These are phyloP conservation scores for Danielozyma ontarioensis DNA, from an alignment of 805 yeast genomes.

Conservation along the genomic window DNA sequence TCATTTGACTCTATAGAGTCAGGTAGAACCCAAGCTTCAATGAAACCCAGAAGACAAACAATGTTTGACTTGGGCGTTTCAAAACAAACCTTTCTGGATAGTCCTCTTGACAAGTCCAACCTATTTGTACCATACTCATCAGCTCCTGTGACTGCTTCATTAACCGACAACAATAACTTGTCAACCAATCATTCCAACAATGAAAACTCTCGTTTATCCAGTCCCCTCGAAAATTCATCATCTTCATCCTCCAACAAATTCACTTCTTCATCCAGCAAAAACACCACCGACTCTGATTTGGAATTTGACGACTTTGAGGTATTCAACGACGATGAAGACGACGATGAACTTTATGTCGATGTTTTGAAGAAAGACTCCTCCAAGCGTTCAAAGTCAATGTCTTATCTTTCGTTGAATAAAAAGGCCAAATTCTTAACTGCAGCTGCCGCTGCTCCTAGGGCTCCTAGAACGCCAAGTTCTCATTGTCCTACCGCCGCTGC, in stretches of 20 bases:
- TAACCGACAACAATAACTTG: too few species aligned
- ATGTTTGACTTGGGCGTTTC: slow-evolving; percentile 47
- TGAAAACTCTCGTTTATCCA: too few species aligned
- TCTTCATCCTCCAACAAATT: too few species aligned
- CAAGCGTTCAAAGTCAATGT: slow-evolving; percentile 63
- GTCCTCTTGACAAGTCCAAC: slow-evolving; percentile 36
- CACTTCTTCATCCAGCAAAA: slow-evolving; percentile 1
- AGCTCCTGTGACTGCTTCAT: slow-evolving; percentile 74
- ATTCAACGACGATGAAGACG: slow-evolving; percentile 37
- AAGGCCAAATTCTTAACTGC: slow-evolving; percentile 55
- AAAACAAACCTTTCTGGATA: slow-evolving; percentile 39
- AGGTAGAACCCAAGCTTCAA: slow-evolving; percentile 26
- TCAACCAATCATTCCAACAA: too few species aligned
- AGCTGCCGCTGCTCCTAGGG: slow-evolving; percentile 80
- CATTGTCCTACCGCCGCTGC: slow-evolving; percentile 64
- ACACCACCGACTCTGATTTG: slow-evolving; percentile 30
- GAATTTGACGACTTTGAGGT: slow-evolving; percentile 48
- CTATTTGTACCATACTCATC: slow-evolving; percentile 63
- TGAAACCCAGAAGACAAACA: slow-evolving; percentile 46
- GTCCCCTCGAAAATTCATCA: too few species aligned
- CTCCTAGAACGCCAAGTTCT: slow-evolving; percentile 55
- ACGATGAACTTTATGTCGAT: slow-evolving; percentile 33
- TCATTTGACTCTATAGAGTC: slow-evolving; percentile 27
- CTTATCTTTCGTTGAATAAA: slow-evolving; percentile 46
- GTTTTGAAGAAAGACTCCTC: slow-evolving; percentile 37